Evolutionary conservation across 2,329 filamentous ascomycete species (phyloP), one percentile per base, ranked within the genome.

Genomic region (Keithomyces neogunnii): DNA sequence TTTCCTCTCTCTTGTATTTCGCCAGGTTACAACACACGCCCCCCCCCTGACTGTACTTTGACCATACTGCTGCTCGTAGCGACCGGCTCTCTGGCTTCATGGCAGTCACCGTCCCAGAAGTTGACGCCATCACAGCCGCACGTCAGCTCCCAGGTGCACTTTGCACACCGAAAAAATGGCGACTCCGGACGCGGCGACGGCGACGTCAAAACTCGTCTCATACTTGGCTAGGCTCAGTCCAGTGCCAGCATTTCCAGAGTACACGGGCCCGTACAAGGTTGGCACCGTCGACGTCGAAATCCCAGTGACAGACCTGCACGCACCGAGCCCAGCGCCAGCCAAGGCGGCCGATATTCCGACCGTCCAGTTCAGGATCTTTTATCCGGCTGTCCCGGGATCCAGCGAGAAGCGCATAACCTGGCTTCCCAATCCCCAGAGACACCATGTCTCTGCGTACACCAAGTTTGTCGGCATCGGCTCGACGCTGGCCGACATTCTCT

Each of bases 281-380:
- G 89, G 88, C 56, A 88, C 85, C 2, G 74, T 89, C 57, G 89
- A 95, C 61, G 76, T 92, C 57, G 89, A 95, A 70, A 80, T 95
- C 13, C 86, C 89, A 43, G 74, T 86, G 8, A 73, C 76, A 31
- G 76, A 81, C 46, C 70, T 85, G 5, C 64, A 75, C 2, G 72
- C 78, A 1, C 80, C 83, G 0, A 73, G 77, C 28, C 70, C 75
- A 3, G 66, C 73, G 6, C 79, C 81, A 5, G 71, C 75, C 6
- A 74, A 77, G 47, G 76, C 81, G 4, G 67, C 69, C 51, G 73
- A 74, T 44, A 82, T 91, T 45, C 73, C 82, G 26, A 95, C 89
- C 1, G 75, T 95, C 30, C 84, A 87, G 51, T 93, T 89, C 66
- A 81, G 89, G 55, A 75, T 95, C 52, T 95, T 88, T 70, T 95